Evolutionary conservation across 2,329 filamentous ascomycete genomes (phyloP), one percentile per base, ranked within the genome.

Genomic region (Pseudocercospora ulei): DNA sequence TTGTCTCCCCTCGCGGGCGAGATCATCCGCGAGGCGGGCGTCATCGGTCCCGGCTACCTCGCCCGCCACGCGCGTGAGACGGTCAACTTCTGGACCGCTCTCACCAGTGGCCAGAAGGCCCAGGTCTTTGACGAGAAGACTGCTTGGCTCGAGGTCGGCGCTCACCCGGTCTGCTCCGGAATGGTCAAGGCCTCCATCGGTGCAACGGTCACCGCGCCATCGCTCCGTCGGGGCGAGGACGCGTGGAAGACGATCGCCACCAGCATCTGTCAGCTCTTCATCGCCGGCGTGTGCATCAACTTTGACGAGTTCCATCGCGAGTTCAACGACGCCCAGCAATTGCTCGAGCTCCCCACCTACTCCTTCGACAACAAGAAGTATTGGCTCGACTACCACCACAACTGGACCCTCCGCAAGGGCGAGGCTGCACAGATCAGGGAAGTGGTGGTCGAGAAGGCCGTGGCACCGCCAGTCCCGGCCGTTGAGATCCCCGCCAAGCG

Each of bases 111-210:
- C 5, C 70, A 75, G 53, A 65, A 72, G 34, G 64, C 69, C n/a
- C 71, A 70, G 44, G 59, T 70, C 9, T 73, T 82, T 30, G 70
- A 78, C 46, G 73, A 77, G 47, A 75, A 76, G 61, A 80, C 78
- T 4, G 69, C 76, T 18, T 84, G 75, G 73, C 64, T 86, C 39
- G 81, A 86, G 57, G 64, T 85, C 47, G 81, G 81, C n/a, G 79
- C 80, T 23, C 77, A 83, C 52, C 78, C 80, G 0, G 72, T 84
- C 8, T 80, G 75, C 59, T 69, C 71, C 28, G 72, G 72, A 43
- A 77, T 85, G 70, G 70, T 83, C 48, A 80, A 78, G 64, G 70
- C 73, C 9, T 75, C 72, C 3, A 69, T 81, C 38, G 71, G 71
- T 16, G 62, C 67, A 6, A 72, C 70, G 16, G 65, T 71, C 25